phyloP scores from a whole-genome alignment of 805 yeast species.

The Cyberlindnera maclurae region DNA sequence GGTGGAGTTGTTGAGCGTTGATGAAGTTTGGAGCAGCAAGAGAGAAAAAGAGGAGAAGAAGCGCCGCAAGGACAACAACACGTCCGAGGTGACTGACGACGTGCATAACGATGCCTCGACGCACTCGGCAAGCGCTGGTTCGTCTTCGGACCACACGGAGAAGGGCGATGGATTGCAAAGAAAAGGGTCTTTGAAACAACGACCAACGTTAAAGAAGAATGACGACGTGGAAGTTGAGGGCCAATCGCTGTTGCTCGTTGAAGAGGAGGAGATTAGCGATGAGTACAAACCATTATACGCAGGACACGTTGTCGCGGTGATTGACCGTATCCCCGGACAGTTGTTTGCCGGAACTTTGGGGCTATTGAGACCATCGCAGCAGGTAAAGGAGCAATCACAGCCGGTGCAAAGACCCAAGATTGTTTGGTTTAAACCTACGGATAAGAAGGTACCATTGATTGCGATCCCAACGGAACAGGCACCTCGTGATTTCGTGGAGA shows the following conservation, averaged over 20 bases:
- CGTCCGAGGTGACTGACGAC: constrained; percentile 35
- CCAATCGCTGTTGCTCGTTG: constrained; percentile 82
- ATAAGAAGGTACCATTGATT: constrained; percentile 93
- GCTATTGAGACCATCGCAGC: constrained; percentile 89
- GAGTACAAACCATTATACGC: constrained; percentile 92
- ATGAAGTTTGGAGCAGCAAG: constrained; percentile 96
- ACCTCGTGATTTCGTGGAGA: constrained; percentile 90
- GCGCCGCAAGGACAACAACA: constrained; percentile 62
- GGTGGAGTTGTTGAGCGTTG: constrained; percentile 87
- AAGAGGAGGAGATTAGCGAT: constrained; percentile 93
- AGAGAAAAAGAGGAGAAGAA: constrained; percentile 96
- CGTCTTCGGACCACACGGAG: constrained; percentile 5
- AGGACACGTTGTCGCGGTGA: constrained; percentile 96
- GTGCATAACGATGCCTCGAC: constrained; percentile 78
- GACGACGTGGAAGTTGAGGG: constrained; percentile 99
- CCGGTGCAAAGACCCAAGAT: constrained; percentile 64
- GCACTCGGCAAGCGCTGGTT: constrained; percentile 20
- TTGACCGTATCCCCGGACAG: constrained; percentile 96
- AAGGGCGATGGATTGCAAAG: constrained; percentile 43
- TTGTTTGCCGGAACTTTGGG: constrained; percentile 93
- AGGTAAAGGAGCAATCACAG: constrained; percentile 29
- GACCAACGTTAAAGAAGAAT: constrained; percentile 95
- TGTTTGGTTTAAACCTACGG: constrained; percentile 99
- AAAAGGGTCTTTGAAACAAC: constrained; percentile 85
- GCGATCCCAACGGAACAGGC: constrained; percentile 99